phyloP scores from a whole-genome alignment of 805 yeast species.

The Candida cerambycidarum region DNA sequence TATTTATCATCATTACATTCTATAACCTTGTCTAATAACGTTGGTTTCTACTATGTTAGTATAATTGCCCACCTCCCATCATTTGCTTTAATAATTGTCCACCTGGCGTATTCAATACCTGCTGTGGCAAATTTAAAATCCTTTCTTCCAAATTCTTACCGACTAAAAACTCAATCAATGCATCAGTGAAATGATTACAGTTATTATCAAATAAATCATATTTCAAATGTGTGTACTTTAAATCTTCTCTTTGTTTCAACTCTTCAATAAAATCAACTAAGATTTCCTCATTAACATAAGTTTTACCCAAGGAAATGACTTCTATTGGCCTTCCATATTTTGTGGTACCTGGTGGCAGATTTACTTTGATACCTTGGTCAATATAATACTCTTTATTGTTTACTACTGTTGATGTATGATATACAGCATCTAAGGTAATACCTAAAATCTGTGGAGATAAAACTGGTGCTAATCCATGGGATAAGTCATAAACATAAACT shows the following conservation, averaged over 20 bases:
- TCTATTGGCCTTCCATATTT: conserved; percentile 60
- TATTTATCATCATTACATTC: no score
- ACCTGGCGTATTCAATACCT: conserved; percentile 42
- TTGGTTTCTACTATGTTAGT: neutral
- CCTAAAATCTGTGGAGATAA: conserved; percentile 55
- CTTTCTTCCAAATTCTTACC: conserved; percentile 55
- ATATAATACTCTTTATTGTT: conserved; percentile 57
- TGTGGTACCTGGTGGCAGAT: conserved; percentile 47
- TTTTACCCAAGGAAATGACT: conserved; percentile 52
- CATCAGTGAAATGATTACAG: conserved; percentile 68
- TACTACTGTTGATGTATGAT: conserved; percentile 62
- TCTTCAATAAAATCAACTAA: conserved; percentile 55
- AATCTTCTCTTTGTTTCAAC: conserved; percentile 35
- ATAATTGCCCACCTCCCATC: conserved; percentile 22
- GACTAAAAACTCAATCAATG: conserved; percentile 54
- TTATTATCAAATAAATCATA: conserved; percentile 64
- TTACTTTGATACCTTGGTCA: conserved; percentile 53
- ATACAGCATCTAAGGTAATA: conserved; percentile 56
- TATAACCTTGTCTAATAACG: no score
- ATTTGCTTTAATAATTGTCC: conserved; percentile 35
- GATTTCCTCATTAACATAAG: conserved; percentile 51
- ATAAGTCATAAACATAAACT: conserved; percentile 62
- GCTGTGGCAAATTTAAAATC: conserved; percentile 52
- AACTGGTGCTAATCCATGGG: conserved; percentile 57
- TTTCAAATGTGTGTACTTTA: conserved; percentile 43